phyloP scores from a whole-genome alignment of 805 yeast genomes.

The Zygotorulaspora danielsina region DNA sequence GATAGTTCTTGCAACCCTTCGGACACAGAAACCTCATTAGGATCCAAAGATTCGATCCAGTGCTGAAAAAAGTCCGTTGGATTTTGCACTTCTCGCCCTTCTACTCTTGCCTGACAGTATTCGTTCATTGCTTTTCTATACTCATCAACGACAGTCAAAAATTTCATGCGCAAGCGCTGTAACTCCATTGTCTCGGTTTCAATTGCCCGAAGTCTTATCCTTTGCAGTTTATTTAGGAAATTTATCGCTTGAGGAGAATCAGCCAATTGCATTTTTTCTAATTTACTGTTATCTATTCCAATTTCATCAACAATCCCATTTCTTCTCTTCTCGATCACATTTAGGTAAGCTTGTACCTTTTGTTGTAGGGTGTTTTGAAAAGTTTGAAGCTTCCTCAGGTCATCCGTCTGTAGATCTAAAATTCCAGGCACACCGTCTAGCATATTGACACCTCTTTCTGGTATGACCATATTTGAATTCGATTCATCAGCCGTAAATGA shows the following conservation, averaged over 20 bases:
- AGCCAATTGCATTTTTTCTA: slow-evolving; percentile 18
- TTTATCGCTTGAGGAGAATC: slow-evolving; percentile 20
- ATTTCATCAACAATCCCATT: slow-evolving; percentile 24
- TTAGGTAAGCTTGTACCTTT: slow-evolving; percentile 26
- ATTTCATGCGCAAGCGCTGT: slow-evolving; percentile 26
- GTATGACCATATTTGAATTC: slow-evolving; percentile 1
- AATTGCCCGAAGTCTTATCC: slow-evolving; percentile 31
- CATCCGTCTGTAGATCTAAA: slow-evolving; percentile 14
- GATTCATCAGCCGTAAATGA: slow-evolving; percentile 1
- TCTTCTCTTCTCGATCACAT: slow-evolving; percentile 28
- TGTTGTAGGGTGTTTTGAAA: slow-evolving; percentile 26
- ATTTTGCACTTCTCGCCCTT: slow-evolving; percentile 19
- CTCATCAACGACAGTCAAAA: slow-evolving; percentile 26
- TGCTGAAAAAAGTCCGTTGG: slow-evolving; percentile 26
- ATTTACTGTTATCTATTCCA: slow-evolving; percentile 21
- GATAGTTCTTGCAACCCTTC: slow-evolving; percentile 22
- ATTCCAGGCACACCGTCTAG: slow-evolving; percentile 13
- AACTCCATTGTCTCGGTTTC: slow-evolving; percentile 33
- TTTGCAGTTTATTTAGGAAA: slow-evolving; percentile 27
- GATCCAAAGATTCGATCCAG: slow-evolving; percentile 26
- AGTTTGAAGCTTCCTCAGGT: slow-evolving; percentile 17
- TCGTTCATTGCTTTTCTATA: slow-evolving; percentile 27
- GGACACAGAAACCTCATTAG: slow-evolving; percentile 20
- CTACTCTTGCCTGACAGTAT: slow-evolving; percentile 19
- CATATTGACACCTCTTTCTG: slow-evolving; percentile 15